Percentiles rank a stretch among this genome's conserved stretches.
phyloP scores from a whole-genome alignment of 2,329 filamentous ascomycete species.

The Ophiosphaerella herpotricha region DNA sequence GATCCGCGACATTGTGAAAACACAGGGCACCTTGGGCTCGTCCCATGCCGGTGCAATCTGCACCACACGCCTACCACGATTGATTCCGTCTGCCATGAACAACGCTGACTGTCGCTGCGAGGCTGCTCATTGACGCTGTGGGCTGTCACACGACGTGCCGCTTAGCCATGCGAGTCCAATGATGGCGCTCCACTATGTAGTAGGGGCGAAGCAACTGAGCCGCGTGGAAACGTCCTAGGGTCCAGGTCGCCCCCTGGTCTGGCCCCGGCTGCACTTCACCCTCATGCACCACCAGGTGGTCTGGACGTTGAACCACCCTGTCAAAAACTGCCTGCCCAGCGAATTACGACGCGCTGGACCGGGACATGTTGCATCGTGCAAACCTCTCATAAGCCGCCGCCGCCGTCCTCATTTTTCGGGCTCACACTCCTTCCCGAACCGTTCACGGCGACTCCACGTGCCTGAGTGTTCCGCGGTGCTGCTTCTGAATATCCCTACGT shows the following conservation, averaged over 20 bases:
- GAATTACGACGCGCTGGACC: conserved; percentile 1
- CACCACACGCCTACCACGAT: too few species aligned
- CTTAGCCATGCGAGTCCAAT: background rate
- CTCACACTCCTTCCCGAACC: background rate
- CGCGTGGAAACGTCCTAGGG: background rate
- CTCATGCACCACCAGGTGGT: conserved; percentile 6
- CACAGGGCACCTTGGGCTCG: too few species aligned
- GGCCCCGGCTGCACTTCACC: conserved; percentile 4
- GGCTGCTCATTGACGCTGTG: too few species aligned
- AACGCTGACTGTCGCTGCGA: too few species aligned
- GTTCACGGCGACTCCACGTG: too few species aligned
- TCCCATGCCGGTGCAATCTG: too few species aligned
- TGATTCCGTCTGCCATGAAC: too few species aligned
- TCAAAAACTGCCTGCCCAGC: background rate
- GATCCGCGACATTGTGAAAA: too few species aligned
- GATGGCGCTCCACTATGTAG: background rate
- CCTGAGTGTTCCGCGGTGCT: too few species aligned
- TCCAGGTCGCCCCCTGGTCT: background rate
- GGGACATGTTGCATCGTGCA: conserved; percentile 8
- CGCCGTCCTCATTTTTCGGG: background rate
- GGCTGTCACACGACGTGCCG: background rate
- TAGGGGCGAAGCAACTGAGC: conserved; percentile 3
- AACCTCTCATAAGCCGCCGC: background rate
- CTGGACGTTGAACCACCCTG: conserved; percentile 5
- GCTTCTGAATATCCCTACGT: too few species aligned